phyloP scores from a whole-genome alignment of 2,329 filamentous ascomycete genomes.

The Nannizzia gypsea region DNA sequence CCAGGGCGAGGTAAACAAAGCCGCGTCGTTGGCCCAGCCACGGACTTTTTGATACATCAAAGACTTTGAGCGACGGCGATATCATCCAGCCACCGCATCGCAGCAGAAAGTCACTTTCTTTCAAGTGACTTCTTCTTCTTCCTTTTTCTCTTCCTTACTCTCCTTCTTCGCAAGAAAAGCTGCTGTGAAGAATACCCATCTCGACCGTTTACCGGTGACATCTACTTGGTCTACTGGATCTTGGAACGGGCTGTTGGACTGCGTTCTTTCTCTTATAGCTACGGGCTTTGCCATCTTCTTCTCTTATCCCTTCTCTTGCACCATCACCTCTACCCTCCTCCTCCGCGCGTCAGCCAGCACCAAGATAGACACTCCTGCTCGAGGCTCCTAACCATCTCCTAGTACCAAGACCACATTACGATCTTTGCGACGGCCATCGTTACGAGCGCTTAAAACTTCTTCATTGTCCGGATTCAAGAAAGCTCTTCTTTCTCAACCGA shows the following conservation, averaged over 20 bases:
- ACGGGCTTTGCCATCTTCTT: background rate
- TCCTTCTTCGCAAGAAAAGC: background rate
- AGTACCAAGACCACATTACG: background rate
- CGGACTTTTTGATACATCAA: constrained; percentile 9
- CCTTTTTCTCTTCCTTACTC: background rate
- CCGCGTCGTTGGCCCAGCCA: constrained; percentile 30
- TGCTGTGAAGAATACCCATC: background rate
- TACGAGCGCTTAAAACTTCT: too few species aligned
- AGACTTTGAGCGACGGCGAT: background rate
- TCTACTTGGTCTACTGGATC: background rate
- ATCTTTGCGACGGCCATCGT: too few species aligned
- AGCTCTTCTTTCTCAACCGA: too few species aligned
- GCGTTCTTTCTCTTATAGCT: background rate
- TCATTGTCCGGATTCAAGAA: background rate
- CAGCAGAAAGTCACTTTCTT: background rate
- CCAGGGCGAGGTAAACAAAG: constrained; percentile 29
- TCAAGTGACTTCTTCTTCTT: background rate
- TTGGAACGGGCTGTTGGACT: background rate
- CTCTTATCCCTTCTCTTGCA: background rate
- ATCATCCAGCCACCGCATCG: constrained; percentile 8
- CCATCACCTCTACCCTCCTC: background rate
- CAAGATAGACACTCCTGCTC: background rate
- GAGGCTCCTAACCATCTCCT: constrained; percentile 5
- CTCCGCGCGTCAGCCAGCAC: background rate
- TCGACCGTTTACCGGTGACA: background rate